phyloP scores from a whole-genome alignment of 2,329 filamentous ascomycete species.

The Cladosporium sp. region DNA sequence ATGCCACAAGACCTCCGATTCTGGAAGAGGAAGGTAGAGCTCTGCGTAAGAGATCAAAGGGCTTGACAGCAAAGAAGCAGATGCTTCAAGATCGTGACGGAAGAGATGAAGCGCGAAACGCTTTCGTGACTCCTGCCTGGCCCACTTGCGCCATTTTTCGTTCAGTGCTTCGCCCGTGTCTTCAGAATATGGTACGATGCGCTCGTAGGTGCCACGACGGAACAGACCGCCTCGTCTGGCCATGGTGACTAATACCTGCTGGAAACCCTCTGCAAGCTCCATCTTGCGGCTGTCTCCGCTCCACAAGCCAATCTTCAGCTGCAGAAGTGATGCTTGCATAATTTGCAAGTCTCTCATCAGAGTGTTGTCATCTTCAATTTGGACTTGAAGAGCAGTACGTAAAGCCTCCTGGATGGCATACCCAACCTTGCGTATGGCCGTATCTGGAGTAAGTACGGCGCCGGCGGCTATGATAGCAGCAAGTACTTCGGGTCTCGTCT shows the following conservation, averaged over 20 bases:
- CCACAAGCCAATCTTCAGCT: constrained; percentile 54
- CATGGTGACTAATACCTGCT: constrained; percentile 51
- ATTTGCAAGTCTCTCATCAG: constrained; percentile 50
- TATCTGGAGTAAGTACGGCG: constrained; percentile 55
- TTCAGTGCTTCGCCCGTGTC: constrained; percentile 57
- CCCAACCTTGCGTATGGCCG: constrained; percentile 58
- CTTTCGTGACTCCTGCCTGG: constrained; percentile 62
- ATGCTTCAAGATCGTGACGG: constrained; percentile 61
- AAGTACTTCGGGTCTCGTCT: constrained; percentile 56
- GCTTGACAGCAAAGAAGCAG: constrained; percentile 62
- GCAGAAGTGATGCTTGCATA: constrained; percentile 48
- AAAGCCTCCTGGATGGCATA: constrained; percentile 49
- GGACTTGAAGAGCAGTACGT: constrained; percentile 33
- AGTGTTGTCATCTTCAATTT: constrained; percentile 49
- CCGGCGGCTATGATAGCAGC: constrained; percentile 59
- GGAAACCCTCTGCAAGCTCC: constrained; percentile 56
- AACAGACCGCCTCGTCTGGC: constrained; percentile 56
- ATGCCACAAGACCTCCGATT: constrained; percentile 60
- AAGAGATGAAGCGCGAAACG: constrained; percentile 64
- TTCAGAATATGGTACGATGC: constrained; percentile 47
- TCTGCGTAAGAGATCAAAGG: constrained; percentile 67
- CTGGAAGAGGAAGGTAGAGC: constrained; percentile 62
- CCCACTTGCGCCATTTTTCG: constrained; percentile 63
- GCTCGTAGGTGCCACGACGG: constrained; percentile 41
- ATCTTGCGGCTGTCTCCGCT: constrained; percentile 57